These are phyloP conservation scores for Pterulicium gracile DNA, from an alignment of 1,284 basidiomycete genomes.

Conservation along the genomic window DNA sequence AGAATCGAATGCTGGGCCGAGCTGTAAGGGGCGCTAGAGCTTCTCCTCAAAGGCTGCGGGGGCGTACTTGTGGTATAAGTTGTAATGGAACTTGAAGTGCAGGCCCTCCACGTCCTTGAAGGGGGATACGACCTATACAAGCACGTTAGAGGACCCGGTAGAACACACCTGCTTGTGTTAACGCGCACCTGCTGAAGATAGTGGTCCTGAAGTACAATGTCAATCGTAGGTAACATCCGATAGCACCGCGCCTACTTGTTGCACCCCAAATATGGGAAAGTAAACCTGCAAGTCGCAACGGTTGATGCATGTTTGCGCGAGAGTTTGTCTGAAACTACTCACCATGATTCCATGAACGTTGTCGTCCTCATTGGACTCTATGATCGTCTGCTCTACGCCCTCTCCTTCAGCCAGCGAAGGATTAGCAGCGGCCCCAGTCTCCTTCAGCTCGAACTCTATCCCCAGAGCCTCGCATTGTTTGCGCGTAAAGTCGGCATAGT, in stretches of 20 bases:
- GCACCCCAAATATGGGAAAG: conserved; percentile 83
- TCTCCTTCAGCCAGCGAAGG: conserved; percentile 39
- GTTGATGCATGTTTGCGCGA: background rate
- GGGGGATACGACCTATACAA: conserved; percentile 74
- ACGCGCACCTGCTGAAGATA: conserved; percentile 78
- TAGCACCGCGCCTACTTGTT: conserved; percentile 43
- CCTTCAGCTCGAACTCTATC: conserved; percentile 75
- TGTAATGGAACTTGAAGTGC: conserved; percentile 94
- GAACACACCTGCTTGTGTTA: background rate
- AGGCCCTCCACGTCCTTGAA: conserved; percentile 97
- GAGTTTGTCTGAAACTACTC: conserved; percentile 15
- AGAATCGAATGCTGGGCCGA: conserved; percentile 60
- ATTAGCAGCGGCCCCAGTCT: conserved; percentile 56
- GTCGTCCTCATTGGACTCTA: conserved; percentile 86
- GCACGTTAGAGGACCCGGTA: background rate
- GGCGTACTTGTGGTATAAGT: conserved; percentile 89
- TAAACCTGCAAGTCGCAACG: conserved; percentile 53
- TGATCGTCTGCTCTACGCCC: conserved; percentile 88
- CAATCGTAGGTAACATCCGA: conserved; percentile 5
- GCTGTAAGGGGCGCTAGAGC: too few relatives aligned
- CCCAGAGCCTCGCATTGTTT: conserved; percentile 87
- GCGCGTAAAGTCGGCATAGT: conserved; percentile 90
- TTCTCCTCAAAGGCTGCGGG: too few relatives aligned
- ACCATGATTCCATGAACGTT: conserved; percentile 95
- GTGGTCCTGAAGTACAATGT: conserved; percentile 59